These are phyloP conservation scores for Aspergillus olivimuriae DNA, from an alignment of 495 filamentous ascomycete species.

Conservation along the genomic window DNA sequence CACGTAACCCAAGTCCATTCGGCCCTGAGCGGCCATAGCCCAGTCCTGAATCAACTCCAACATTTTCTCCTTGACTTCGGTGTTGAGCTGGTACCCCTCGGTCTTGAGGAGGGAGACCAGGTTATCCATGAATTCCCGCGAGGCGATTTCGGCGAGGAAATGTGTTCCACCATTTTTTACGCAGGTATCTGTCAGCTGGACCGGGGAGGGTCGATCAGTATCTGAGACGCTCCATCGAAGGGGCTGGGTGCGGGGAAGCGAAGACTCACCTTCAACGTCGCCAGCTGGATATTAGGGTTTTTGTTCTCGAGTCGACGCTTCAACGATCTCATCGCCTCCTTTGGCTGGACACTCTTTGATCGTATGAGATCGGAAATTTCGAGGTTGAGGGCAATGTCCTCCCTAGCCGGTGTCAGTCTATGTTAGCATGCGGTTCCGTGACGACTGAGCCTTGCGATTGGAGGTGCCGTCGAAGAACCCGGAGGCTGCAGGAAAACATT, in stretches of 20 bases:
- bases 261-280: constrained; percentile 71
- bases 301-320: constrained; percentile 91
- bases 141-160: constrained; percentile 91
- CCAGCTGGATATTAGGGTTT: constrained; percentile 93
- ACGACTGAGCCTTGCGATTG: no score
- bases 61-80: constrained; percentile 82
- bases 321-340: constrained; percentile 93
- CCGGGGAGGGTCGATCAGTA: constrained; percentile 8
- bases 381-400: constrained; percentile 93
- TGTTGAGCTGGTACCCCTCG: constrained; percentile 68
- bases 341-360: constrained; percentile 93
- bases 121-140: constrained; percentile 97
- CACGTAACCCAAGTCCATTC: constrained; percentile 77
- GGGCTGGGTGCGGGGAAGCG: neutral
- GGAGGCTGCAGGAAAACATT: neutral
- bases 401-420: constrained; percentile 47
- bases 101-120: constrained; percentile 81
- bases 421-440: no score
- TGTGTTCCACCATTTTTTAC: constrained; percentile 98
- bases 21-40: constrained; percentile 84
- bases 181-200: constrained; percentile 87
- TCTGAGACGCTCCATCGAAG: neutral
- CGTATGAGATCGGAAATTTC: constrained; percentile 96
- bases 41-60: constrained; percentile 89
- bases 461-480: no score